Evolutionary conservation across 2,329 filamentous ascomycete species (phyloP).

Genomic region (Byssothecium circinans): DNA sequence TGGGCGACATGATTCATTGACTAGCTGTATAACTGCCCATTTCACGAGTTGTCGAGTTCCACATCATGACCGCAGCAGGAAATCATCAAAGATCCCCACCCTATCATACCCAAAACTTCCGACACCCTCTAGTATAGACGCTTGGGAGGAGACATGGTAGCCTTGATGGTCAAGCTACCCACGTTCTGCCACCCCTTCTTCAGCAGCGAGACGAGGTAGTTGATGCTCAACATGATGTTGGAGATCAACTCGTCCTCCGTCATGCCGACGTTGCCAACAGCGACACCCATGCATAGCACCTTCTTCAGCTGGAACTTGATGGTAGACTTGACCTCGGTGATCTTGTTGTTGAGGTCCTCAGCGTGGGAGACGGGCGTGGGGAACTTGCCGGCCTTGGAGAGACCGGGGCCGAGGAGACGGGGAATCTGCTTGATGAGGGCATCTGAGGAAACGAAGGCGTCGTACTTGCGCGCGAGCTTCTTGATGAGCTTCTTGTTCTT

Average conservation of each 20-base stretch:
- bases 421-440: slow-evolving; percentile 99
- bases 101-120: slow-evolving; percentile 18
- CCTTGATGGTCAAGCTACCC: slow-evolving; percentile 99
- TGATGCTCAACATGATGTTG: slow-evolving; percentile 99
- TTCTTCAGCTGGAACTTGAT: slow-evolving; percentile 99
- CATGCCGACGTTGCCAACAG: slow-evolving; percentile 98
- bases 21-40: slow-evolving; percentile 37
- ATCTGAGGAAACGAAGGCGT: slow-evolving; percentile 97
- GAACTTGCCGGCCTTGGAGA: slow-evolving; percentile 88
- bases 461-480: slow-evolving; percentile 99
- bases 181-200: slow-evolving; percentile 99
- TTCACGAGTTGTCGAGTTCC: slow-evolving; percentile 14
- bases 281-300: slow-evolving; percentile 99
- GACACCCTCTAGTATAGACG: slow-evolving; percentile 78
- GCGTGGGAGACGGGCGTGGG: slow-evolving; percentile 95
- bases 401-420: slow-evolving; percentile 84
- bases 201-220: slow-evolving; percentile 98
- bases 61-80: slow-evolving; percentile 12
- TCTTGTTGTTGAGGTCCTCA: slow-evolving; percentile 91
- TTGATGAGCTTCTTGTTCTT: slow-evolving; percentile 99
- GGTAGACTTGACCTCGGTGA: slow-evolving; percentile 99
- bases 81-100: slow-evolving; percentile 8
- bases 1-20: slow-evolving; percentile 36
- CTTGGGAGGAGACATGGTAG: slow-evolving; percentile 98
- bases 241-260: slow-evolving; percentile 90